Evolutionary conservation across 495 filamentous ascomycete genomes (phyloP).

Genomic region (Penicillium paradoxum): DNA sequence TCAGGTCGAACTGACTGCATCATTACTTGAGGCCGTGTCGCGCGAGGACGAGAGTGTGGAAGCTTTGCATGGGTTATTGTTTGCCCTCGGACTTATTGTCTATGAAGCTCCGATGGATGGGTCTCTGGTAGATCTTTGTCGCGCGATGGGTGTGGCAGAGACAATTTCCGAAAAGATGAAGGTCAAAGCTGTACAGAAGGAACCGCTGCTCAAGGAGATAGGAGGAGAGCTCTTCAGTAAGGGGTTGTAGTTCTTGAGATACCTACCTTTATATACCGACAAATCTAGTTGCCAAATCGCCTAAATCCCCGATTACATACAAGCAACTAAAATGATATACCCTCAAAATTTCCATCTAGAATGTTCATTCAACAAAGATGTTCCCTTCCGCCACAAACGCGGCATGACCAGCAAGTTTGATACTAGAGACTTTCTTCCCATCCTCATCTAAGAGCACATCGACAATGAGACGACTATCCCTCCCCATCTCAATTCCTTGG

Average conservation of each 20-base stretch:
- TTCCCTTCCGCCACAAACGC: too few species aligned
- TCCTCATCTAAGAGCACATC: too few species aligned
- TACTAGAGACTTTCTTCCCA: too few species aligned
- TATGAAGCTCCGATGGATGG: slow-evolving; percentile 66
- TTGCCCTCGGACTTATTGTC: slow-evolving; percentile 66
- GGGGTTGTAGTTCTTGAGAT: slow-evolving; percentile 21
- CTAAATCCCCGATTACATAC: too few species aligned
- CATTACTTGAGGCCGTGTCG: slow-evolving; percentile 68
- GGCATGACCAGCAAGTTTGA: too few species aligned
- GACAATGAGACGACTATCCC: too few species aligned
- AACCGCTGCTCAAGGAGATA: slow-evolving; percentile 58
- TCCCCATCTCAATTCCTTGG: too few species aligned
- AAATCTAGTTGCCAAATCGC: too few species aligned
- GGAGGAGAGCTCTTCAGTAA: slow-evolving; percentile 43
- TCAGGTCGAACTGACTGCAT: slow-evolving; percentile 74
- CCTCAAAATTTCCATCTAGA: too few species aligned
- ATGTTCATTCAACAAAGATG: too few species aligned
- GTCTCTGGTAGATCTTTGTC: slow-evolving; percentile 68
- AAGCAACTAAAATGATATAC: too few species aligned
- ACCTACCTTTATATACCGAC: not conserved
- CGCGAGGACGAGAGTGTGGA: slow-evolving; percentile 64
- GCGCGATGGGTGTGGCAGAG: slow-evolving; percentile 61
- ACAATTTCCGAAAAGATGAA: slow-evolving; percentile 51
- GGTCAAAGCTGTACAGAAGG: slow-evolving; percentile 44
- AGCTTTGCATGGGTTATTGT: slow-evolving; percentile 63